Percentiles rank a stretch among this genome's conserved stretches.
Conservation (phyloP, 768 basidiomycete genomes). For the Nidula microcarpa region DNA sequence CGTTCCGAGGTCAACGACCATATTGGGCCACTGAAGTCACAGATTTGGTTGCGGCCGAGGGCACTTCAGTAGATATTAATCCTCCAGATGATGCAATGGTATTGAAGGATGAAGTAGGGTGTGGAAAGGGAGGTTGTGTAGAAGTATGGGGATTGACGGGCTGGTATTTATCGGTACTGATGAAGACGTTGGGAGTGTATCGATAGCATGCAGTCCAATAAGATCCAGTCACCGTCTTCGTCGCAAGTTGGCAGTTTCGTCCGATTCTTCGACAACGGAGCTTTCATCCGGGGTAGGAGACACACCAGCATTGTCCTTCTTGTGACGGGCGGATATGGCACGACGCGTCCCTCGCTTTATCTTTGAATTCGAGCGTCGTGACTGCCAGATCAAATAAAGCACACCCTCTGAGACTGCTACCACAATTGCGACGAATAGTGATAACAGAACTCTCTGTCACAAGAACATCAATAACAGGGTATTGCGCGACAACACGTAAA, state of each 20-base stretch:
- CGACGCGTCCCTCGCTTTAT: constrained; percentile 12
- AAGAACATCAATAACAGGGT: background rate
- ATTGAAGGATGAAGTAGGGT: constrained; percentile 37
- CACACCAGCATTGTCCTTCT: constrained; percentile 28
- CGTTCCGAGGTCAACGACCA: constrained; percentile 54
- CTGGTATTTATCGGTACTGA: constrained; percentile 70
- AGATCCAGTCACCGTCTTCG: constrained; percentile 21
- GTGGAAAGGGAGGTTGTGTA: constrained; percentile 40
- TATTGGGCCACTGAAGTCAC: constrained; percentile 71
- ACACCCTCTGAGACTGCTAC: constrained; percentile 69
- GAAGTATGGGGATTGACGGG: constrained; percentile 86
- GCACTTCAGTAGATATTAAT: constrained; percentile 3
- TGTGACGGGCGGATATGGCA: constrained; percentile 19
- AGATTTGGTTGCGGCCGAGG: constrained; percentile 39
- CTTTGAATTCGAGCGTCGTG: constrained; percentile 29
- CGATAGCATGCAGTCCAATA: constrained; percentile 17
- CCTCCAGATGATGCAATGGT: constrained; percentile 19
- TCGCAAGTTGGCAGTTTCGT: constrained; percentile 16
- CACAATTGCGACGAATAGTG: constrained; percentile 56
- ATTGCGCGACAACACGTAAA: background rate
- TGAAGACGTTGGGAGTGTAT: constrained; percentile 52
- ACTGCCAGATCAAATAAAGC: constrained; percentile 73
- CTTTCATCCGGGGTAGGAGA: background rate
- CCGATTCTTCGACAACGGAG: background rate
- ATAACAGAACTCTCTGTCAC: constrained; percentile 55